Conservation (phyloP, 2,329 filamentous ascomycete species). For the Venturia aucupariae region DNA sequence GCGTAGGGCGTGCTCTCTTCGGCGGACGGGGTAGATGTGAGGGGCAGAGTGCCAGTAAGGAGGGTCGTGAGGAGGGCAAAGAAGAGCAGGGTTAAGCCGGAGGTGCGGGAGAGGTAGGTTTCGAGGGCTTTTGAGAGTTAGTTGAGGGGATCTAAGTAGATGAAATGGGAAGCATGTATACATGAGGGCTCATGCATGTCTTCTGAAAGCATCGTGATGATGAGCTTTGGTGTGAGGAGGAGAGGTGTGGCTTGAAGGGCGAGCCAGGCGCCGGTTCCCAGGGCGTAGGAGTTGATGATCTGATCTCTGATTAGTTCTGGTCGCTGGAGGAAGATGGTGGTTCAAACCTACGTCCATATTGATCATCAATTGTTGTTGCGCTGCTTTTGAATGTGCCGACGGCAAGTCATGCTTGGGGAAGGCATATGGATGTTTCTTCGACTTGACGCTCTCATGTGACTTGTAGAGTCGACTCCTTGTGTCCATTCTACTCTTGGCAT, state of each 20-base stretch:
- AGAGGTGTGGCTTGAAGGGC: conserved; percentile 42
- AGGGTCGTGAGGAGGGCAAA: conserved; percentile 56
- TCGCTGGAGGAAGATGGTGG: neutral
- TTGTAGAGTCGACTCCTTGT: too few species aligned
- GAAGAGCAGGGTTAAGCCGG: conserved; percentile 58
- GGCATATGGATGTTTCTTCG: too few species aligned
- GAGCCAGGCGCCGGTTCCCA: conserved; percentile 35
- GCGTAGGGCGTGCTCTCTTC: conserved; percentile 40
- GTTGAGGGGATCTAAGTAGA: neutral
- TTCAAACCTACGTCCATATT: neutral
- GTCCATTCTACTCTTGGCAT: too few species aligned
- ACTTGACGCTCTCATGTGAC: too few species aligned
- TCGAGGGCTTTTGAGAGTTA: conserved; percentile 45
- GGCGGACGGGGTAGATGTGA: conserved; percentile 34
- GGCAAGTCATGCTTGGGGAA: too few species aligned
- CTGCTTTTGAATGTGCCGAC: too few species aligned
- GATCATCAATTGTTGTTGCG: too few species aligned
- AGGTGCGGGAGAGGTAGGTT: conserved; percentile 62
- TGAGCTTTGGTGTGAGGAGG: conserved; percentile 50
- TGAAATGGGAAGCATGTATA: conserved; percentile 27
- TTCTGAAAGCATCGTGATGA: conserved; percentile 49
- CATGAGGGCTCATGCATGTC: conserved; percentile 47
- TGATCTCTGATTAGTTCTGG: conserved; percentile 16
- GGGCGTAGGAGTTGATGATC: conserved; percentile 36
- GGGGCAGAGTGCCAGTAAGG: conserved; percentile 60